Percentiles rank a stretch among this genome's conserved stretches.
These are phyloP conservation scores for Fagopyrum esculentum DNA, from an alignment of 148 eudicot species.

Conservation along the genomic window DNA sequence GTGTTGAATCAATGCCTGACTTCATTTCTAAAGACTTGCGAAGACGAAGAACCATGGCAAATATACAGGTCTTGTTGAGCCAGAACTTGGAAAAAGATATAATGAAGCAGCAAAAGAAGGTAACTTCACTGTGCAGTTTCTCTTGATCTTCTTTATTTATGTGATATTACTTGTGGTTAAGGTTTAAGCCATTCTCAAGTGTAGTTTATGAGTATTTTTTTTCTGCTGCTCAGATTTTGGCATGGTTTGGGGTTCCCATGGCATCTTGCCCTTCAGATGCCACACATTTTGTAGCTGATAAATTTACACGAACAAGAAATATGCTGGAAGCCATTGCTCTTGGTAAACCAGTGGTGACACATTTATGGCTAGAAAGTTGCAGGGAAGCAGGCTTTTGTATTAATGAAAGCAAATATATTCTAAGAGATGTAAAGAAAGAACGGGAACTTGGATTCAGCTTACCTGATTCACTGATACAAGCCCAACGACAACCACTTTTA, in stretches of 20 bases:
- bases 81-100: constrained; percentile 69
- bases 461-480: constrained; percentile 63
- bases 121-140: constrained; percentile 12
- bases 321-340: constrained; percentile 84
- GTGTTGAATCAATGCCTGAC: background rate
- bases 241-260: constrained; percentile 25
- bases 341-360: constrained; percentile 82
- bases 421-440: constrained; percentile 84
- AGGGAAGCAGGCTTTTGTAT: constrained; percentile 59
- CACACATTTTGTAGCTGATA: constrained; percentile 72
- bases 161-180: background rate
- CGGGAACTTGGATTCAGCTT: constrained; percentile 69
- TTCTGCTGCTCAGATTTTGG: constrained; percentile 22
- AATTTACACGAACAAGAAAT: constrained; percentile 72
- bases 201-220: background rate
- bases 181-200: background rate
- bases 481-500: constrained; percentile 60
- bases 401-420: constrained; percentile 70
- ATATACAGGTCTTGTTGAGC: constrained; percentile 68
- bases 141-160: background rate
- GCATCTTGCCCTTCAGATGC: constrained; percentile 34
- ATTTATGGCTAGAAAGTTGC: constrained; percentile 76
- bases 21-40: constrained; percentile 35
- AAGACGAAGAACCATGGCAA: constrained; percentile 54
- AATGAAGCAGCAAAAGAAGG: constrained; percentile 81